Evolutionary conservation across 257 asterid species (phyloP), one percentile per base, ranked within the genome.

Genomic region (Primulina tabacum): DNA sequence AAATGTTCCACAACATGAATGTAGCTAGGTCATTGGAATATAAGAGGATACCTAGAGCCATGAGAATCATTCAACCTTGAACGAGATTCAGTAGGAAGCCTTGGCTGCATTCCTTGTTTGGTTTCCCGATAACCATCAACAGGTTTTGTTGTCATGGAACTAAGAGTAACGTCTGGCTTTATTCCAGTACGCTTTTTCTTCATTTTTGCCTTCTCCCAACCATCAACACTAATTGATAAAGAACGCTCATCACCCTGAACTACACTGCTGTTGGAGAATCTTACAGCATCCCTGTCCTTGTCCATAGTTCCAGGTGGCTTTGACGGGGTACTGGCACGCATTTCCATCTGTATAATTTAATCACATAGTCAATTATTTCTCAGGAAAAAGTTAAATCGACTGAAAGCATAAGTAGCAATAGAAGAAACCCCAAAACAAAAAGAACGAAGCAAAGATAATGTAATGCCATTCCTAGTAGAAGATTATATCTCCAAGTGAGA

Each of bases 201-300:
- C 93, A 82, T 92, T 86, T 86, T 92, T 55, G 88, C 79, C 77
- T 83, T 88, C 77, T 92, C 98, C 98, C 97, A 92, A 80, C 97
- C 95, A 73, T 90, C 97, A 73, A 83, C 85, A 64, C 82, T 79
- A 69, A 81, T 68, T 28, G 96, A 80, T 52, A 83, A 74, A 40
- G 82, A 61, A 67, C 90, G 82, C 79, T 86, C 92, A 74, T 90
- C 96, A 43, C 89, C 80, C 74, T 82, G 95, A 55, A 71, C 82
- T 65, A 80, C 71, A 80, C 75, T 79, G 79, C 84, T 73, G 73
- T 71, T 85, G 70, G 95, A 76, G 68, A 83, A 78, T 81, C 95
- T 82, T 73, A 74, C 75, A 63, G 76, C 71, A 73, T 89, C 96
- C 82, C 82, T 84, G 76, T 89, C 96, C 82, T 85, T 89, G 68